A percentile compares a stretch with the other conserved stretches of the same genome.
Evolutionary conservation across 148 eudicot species (phyloP).

Genomic region (Mesembryanthemum crystallinum): DNA sequence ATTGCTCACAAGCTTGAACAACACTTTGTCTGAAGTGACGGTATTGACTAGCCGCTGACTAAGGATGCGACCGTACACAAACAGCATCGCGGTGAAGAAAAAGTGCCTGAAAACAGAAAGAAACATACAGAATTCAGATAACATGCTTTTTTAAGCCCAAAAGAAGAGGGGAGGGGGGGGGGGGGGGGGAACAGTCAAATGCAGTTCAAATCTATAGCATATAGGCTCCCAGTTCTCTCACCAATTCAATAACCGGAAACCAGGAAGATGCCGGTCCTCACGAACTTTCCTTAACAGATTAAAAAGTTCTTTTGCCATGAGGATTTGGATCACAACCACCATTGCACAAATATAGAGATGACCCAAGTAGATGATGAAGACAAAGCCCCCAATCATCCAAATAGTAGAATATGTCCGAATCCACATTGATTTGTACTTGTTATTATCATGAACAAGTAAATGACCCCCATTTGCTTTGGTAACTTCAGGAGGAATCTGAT

Average conservation of each 20-base stretch:
- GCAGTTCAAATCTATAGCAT: neutral
- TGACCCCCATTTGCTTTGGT: constrained; percentile 53
- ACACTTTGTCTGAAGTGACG: constrained; percentile 70
- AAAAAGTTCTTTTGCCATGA: constrained; percentile 76
- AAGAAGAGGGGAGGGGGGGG: too few species aligned
- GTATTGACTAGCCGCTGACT: constrained; percentile 89
- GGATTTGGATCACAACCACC: constrained; percentile 77
- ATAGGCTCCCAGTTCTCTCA: constrained; percentile 26
- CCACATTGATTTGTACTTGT: constrained; percentile 83
- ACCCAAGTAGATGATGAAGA: constrained; percentile 65
- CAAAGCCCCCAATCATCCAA: constrained; percentile 78
- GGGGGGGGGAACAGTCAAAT: neutral
- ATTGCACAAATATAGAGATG: constrained; percentile 85
- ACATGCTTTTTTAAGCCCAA: neutral
- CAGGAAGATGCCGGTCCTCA: constrained; percentile 75
- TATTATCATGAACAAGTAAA: constrained; percentile 61
- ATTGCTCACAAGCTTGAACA: constrained; percentile 70
- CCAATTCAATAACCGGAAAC: constrained; percentile 79
- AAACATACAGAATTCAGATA: neutral
- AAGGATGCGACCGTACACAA: constrained; percentile 93
- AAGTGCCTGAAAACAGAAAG: constrained; percentile 67
- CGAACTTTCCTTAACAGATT: constrained; percentile 60
- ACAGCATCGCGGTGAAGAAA: constrained; percentile 94
- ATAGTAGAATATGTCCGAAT: constrained; percentile 66
- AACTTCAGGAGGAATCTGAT: constrained; percentile 50